A percentile compares a stretch with the other conserved stretches of the same genome.
phyloP scores from a whole-genome alignment of 1,284 basidiomycete genomes.

The Exobasidium cylindrosporum region DNA sequence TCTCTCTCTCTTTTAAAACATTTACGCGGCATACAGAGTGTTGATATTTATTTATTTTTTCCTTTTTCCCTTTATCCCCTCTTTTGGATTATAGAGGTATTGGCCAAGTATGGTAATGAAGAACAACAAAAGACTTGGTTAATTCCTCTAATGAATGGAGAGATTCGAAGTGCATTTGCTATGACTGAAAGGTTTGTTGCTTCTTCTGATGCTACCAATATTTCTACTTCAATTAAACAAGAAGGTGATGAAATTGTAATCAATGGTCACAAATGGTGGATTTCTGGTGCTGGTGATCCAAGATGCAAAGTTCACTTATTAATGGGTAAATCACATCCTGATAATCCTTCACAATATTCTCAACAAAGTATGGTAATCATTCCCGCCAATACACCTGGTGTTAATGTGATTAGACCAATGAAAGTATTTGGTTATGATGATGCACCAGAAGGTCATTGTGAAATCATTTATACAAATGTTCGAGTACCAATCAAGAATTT shows the following conservation, averaged over 20 bases:
- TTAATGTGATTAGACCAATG: constrained; percentile 87
- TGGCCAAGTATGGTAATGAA: constrained; percentile 84
- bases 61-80: constrained; percentile 16
- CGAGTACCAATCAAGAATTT: constrained; percentile 78
- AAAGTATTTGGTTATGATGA: constrained; percentile 62
- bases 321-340: constrained; percentile 83
- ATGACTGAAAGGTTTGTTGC: constrained; percentile 61
- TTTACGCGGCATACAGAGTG: not conserved
- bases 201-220: constrained; percentile 94
- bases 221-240: constrained; percentile 78
- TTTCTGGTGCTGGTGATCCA: constrained; percentile 93
- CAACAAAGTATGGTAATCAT: constrained; percentile 94
- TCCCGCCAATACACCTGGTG: constrained; percentile 79
- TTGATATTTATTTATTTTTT: not conserved
- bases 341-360: constrained; percentile 68
- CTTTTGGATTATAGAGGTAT: constrained; percentile 75
- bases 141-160: constrained; percentile 78
- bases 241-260: constrained; percentile 88
- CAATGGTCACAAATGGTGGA: constrained; percentile 99
- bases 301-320: constrained; percentile 85
- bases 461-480: constrained; percentile 90
- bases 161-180: constrained; percentile 70
- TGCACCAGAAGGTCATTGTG: constrained; percentile 74
- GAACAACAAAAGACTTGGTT: constrained; percentile 92
- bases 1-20: not conserved